These are phyloP conservation scores for Schizophyllum commune DNA, from an alignment of 1,284 basidiomycete genomes.

Conservation along the genomic window DNA sequence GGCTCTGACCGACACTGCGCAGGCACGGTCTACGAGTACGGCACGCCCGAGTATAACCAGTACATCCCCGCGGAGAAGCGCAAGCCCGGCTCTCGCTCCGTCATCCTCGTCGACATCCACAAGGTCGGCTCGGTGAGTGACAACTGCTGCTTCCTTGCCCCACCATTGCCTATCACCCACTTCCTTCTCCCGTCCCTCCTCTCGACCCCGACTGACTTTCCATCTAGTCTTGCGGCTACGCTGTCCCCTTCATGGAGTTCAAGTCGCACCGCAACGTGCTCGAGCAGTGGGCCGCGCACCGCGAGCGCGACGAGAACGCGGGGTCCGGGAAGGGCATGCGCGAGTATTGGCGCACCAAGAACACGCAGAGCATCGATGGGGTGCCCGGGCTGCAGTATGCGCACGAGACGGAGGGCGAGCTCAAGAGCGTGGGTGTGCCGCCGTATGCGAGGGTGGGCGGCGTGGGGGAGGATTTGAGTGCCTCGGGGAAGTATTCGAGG, in stretches of 20 bases:
- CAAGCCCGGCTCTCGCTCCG: constrained; percentile 43
- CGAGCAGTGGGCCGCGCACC: constrained; percentile 20
- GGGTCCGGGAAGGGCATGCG: constrained; percentile 27
- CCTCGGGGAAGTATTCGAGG: no score
- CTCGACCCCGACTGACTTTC: no score
- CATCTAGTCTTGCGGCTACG: constrained; percentile 30
- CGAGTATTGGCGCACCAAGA: constrained; percentile 37
- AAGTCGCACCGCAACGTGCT: constrained; percentile 35
- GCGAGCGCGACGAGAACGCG: constrained; percentile 17
- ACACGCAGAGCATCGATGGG: constrained; percentile 44
- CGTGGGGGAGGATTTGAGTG: no score
- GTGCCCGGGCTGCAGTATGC: constrained; percentile 29
- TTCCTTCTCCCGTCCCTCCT: background rate
- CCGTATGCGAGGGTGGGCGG: no score
- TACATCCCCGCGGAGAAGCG: constrained; percentile 35
- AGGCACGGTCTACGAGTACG: constrained; percentile 47
- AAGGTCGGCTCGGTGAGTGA: constrained; percentile 46
- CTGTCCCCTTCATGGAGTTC: constrained; percentile 43
- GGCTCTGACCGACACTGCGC: background rate
- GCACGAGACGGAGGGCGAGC: constrained; percentile 14
- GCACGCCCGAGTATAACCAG: constrained; percentile 39
- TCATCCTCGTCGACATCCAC: constrained; percentile 42
- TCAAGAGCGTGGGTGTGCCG: constrained; percentile 4
- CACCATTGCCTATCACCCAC: background rate
- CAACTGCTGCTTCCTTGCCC: background rate